Conservation (phyloP, 1,139 yeast genomes). For the Yamadazyma atlantica region DNA sequence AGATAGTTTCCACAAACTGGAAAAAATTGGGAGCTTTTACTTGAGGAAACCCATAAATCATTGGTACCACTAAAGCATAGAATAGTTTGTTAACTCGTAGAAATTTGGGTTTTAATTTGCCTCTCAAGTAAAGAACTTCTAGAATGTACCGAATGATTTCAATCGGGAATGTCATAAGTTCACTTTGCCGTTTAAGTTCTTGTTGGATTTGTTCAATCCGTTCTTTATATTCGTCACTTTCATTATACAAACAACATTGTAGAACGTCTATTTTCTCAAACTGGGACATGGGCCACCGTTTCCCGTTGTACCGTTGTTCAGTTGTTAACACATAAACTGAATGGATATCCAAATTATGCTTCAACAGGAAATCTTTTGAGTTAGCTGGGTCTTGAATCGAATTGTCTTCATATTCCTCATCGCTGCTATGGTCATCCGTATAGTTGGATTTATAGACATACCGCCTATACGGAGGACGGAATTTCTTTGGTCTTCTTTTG, state of each 20-base stretch:
- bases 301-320: conserved; percentile 21
- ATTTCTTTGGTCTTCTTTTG: conserved; percentile 81
- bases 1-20: conserved; percentile 69
- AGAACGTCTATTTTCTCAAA: conserved; percentile 50
- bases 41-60: conserved; percentile 62
- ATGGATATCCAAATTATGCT: conserved; percentile 28
- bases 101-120: conserved; percentile 47
- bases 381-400: conserved; percentile 11
- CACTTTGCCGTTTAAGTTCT: conserved; percentile 12
- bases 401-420: conserved; percentile 35
- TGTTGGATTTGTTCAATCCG: conserved; percentile 15
- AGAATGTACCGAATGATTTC: conserved; percentile 62
- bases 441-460: conserved; percentile 66
- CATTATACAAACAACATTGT: conserved; percentile 27
- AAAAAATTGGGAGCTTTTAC: conserved; percentile 68
- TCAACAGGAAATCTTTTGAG: conserved; percentile 19
- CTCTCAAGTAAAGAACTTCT: conserved; percentile 33
- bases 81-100: conserved; percentile 63
- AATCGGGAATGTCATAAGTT: conserved; percentile 45
- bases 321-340: conserved; percentile 39
- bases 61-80: conserved; percentile 58
- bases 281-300: conserved; percentile 43
- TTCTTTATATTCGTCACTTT: conserved; percentile 17
- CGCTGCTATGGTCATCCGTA: conserved; percentile 28
- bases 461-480: conserved; percentile 72